Conservation (phyloP, 495 filamentous ascomycete genomes). For the Penicillium herquei region DNA sequence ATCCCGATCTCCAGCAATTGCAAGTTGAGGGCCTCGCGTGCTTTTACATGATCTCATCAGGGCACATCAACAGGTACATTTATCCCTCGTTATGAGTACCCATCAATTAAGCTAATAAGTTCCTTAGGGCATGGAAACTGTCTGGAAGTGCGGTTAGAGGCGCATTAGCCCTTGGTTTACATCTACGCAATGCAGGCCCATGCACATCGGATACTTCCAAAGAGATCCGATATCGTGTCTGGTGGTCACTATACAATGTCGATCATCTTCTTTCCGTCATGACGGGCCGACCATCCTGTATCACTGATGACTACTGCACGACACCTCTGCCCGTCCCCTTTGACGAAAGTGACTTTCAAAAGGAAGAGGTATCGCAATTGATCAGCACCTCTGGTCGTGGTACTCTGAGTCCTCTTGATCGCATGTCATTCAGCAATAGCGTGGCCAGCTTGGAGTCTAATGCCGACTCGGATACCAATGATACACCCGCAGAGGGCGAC, state of each 20-base stretch:
- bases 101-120: conserved; percentile 6
- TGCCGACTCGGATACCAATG: conserved; percentile 26
- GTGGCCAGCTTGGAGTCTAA: conserved; percentile 23
- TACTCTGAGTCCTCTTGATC: conserved; percentile 20
- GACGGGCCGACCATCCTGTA: conserved; percentile 59
- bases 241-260: conserved; percentile 59
- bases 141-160: conserved; percentile 56
- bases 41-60: conserved; percentile 57
- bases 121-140: conserved; percentile 57
- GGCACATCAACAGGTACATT: conserved; percentile 58
- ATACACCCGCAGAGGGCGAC: conserved; percentile 14
- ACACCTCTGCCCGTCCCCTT: conserved; percentile 55
- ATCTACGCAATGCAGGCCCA: conserved; percentile 54
- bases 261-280: conserved; percentile 58
- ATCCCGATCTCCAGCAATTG: conserved; percentile 56
- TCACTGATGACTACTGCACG: conserved; percentile 53
- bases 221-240: conserved; percentile 57
- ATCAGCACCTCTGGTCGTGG: conserved; percentile 28
- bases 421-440: conserved; percentile 19
- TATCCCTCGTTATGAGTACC: not conserved
- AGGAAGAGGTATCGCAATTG: conserved; percentile 33
- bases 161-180: conserved; percentile 58
- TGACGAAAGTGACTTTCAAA: conserved; percentile 47
- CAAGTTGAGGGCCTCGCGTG: conserved; percentile 57
- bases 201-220: conserved; percentile 50